Evolutionary conservation across 768 basidiomycete species (phyloP).

Genomic region (Auriscalpium microsporum): DNA sequence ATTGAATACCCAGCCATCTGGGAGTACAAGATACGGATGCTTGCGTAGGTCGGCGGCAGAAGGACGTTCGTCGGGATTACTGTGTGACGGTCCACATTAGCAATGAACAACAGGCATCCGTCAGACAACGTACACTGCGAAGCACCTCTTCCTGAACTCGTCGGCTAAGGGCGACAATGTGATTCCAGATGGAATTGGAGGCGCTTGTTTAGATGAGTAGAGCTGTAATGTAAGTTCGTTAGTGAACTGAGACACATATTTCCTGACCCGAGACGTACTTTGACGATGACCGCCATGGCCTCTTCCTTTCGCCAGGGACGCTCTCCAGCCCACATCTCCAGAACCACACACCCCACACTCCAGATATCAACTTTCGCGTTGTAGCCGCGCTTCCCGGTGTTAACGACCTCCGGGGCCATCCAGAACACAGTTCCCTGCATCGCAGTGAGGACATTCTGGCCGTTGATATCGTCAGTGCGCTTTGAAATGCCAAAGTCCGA

Average conservation of each 20-base stretch:
- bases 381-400: constrained; percentile 83
- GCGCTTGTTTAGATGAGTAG: constrained; percentile 75
- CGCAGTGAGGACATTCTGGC: constrained; percentile 76
- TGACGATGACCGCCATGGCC: constrained; percentile 87
- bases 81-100: constrained; percentile 19
- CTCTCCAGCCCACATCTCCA: constrained; percentile 99
- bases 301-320: constrained; percentile 92
- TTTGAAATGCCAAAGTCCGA: constrained; percentile 99
- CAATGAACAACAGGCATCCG: neutral
- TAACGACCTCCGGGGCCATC: constrained; percentile 97
- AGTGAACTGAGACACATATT: neutral
- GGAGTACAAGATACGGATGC: constrained; percentile 71
- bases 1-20: constrained; percentile 68
- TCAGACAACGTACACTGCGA: constrained; percentile 60
- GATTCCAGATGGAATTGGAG: constrained; percentile 84
- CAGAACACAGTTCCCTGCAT: constrained; percentile 99
- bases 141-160: constrained; percentile 84
- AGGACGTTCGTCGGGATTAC: constrained; percentile 80
- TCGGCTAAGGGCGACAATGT: constrained; percentile 65
- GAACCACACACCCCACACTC: constrained; percentile 96
- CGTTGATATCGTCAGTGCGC: constrained; percentile 78
- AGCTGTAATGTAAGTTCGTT: constrained; percentile 38
- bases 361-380: constrained; percentile 98
- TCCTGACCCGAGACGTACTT: constrained; percentile 41
- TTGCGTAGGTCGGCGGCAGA: constrained; percentile 67